Base-by-base conservation (phyloP, 2,329 filamentous ascomycete genomes). In the Parastagonospora nodorum region DNA sequence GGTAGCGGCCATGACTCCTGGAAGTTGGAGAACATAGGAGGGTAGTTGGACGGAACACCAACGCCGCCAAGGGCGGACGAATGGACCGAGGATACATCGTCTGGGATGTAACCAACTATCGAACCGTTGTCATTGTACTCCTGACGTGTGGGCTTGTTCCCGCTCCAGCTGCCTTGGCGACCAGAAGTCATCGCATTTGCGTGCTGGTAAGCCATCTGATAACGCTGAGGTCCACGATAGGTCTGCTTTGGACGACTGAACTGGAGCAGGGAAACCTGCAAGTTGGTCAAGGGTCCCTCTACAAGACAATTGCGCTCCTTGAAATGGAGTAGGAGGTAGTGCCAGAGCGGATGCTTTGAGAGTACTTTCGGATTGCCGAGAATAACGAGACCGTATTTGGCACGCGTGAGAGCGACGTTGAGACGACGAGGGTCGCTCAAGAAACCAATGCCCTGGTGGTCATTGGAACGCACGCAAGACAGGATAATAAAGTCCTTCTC, bases 401-500 rank as follows among this genome's bases (percentile, higher is more conserved):
- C 94, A 79, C 94, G 90, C 43, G 94, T 99, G 60, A 99, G 83
- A 33, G 93, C 94, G 16, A 99, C 94, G 70, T 99, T 99, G 67
- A 99, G 86, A 81, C 94, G 93, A 60, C 94, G 90, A 45, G 94
- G 94, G 65, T 99, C 94, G 53, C 92, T 97, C 80, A 99, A 80
- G 84, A 99, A 99, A 77, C 94, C 94, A 66, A 99, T 99, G 61
- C 94, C 94, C 74, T 99, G 94, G 73, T 97, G 96, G 67, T 99
- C 94, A 72, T 99, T 99, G 71, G 93, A 97, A 71, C 94, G 90
- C 43, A 99, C 94, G 70, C 94, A 99, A 55, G 94, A 97, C 29
- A 99, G 81, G 33, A 99, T 92, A 67, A 99, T 99, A 68, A 96
- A 99, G 71, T 99, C 94, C 78, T 99, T 99, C 77, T 99, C 94